These are phyloP conservation scores for Hyaloscypha hepaticicola DNA, from an alignment of 495 filamentous ascomycete species.

Conservation along the genomic window DNA sequence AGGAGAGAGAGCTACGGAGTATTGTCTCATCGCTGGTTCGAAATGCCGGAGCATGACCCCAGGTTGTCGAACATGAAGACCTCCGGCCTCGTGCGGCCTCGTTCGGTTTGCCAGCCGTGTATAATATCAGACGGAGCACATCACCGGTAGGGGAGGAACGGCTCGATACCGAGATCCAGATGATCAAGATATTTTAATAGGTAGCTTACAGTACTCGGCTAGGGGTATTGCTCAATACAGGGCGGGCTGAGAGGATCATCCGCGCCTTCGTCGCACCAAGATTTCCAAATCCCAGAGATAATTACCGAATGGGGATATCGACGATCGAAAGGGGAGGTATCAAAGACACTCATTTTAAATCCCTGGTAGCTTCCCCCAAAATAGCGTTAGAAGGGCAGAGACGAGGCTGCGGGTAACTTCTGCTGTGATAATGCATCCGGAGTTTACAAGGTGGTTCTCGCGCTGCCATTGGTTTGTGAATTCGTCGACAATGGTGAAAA, in stretches of 20 bases:
- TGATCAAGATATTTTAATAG: slow-evolving; percentile 12
- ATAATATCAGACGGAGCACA: background rate
- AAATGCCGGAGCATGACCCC: background rate
- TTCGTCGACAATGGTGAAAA: background rate
- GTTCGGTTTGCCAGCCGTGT: slow-evolving; percentile 3
- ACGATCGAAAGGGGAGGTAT: slow-evolving; percentile 5
- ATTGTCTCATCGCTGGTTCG: background rate
- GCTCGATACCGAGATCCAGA: slow-evolving; percentile 12
- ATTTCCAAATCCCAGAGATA: slow-evolving; percentile 1
- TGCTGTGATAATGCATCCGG: slow-evolving; percentile 14
- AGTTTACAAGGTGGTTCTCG: background rate
- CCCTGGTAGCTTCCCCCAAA: background rate
- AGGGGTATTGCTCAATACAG: background rate
- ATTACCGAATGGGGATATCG: background rate
- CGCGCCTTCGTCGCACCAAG: slow-evolving; percentile 4
- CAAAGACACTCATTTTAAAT: slow-evolving; percentile 13
- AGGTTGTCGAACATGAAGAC: background rate
- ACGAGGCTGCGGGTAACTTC: background rate
- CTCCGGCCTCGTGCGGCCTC: slow-evolving; percentile 1
- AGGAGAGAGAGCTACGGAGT: slow-evolving; percentile 1
- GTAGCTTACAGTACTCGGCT: background rate
- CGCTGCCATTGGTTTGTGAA: background rate
- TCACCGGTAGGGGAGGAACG: background rate
- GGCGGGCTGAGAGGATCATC: background rate
- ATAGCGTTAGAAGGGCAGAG: background rate